A percentile compares a stretch with the other conserved stretches of the same genome.
These are phyloP conservation scores for Aaosphaeria pasadenensis DNA, from an alignment of 2,329 filamentous ascomycete genomes.

Conservation along the genomic window DNA sequence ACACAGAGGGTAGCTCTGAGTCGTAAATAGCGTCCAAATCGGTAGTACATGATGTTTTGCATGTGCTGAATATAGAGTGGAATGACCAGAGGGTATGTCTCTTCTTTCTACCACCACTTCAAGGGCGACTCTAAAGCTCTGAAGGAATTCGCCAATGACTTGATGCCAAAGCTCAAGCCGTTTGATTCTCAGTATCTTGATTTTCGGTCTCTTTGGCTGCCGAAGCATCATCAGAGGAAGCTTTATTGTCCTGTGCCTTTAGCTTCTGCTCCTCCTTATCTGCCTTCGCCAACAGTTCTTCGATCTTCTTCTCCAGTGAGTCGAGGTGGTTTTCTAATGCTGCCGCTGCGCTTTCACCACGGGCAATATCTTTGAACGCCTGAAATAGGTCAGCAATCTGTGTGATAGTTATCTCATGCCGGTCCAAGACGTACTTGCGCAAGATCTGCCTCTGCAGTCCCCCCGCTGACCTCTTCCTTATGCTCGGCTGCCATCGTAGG, in stretches of 20 bases:
- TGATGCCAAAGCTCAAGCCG: background rate
- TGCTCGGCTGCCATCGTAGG: too few relatives aligned
- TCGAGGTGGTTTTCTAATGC: conserved; percentile 55
- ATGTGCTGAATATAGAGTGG: too few relatives aligned
- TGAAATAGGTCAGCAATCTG: conserved; percentile 13
- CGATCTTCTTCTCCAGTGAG: conserved; percentile 54
- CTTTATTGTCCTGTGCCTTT: conserved; percentile 9
- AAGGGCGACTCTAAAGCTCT: too few relatives aligned
- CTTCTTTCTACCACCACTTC: too few relatives aligned
- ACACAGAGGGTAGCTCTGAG: too few relatives aligned
- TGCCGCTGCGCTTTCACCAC: conserved; percentile 55
- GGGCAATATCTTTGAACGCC: conserved; percentile 51
- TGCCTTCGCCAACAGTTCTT: conserved; percentile 49
- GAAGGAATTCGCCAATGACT: too few relatives aligned
- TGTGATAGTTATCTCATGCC: background rate
- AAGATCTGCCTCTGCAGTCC: conserved; percentile 29
- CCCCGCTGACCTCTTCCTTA: background rate
- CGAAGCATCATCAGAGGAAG: conserved; percentile 6
- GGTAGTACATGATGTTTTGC: too few relatives aligned
- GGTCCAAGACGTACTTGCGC: conserved; percentile 22
- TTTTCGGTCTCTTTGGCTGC: conserved; percentile 1
- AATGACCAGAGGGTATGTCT: too few relatives aligned
- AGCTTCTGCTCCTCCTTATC: conserved; percentile 38
- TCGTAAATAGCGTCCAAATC: too few relatives aligned
- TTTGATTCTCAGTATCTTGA: conserved; percentile 5